Evolutionary conservation across 306 rosid genomes (phyloP).

Genomic region (Castanea crenata): DNA sequence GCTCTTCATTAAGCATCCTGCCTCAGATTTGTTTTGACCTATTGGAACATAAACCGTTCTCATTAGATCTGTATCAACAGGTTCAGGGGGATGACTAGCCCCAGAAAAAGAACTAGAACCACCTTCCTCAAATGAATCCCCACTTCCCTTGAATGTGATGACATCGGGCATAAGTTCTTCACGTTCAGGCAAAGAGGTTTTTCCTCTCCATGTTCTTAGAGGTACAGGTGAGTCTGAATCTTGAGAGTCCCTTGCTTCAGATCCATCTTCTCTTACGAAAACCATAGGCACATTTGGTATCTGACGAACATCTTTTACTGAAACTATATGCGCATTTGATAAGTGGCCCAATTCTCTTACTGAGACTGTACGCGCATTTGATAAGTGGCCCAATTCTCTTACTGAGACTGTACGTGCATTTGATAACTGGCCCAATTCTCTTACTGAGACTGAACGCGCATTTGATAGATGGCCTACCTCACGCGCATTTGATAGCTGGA

Average conservation of each 20-base stretch:
- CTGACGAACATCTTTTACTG: constrained; percentile 56
- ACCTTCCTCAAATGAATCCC: constrained; percentile 60
- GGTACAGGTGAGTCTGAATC: constrained; percentile 45
- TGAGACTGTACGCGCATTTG: constrained; percentile 39
- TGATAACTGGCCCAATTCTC: constrained; percentile 12
- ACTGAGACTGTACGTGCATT: constrained; percentile 41
- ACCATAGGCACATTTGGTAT: constrained; percentile 52
- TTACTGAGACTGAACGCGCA: constrained; percentile 30
- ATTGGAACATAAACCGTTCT: constrained; percentile 75
- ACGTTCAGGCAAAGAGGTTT: constrained; percentile 48
- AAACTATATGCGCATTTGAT: constrained; percentile 34
- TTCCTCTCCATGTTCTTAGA: constrained; percentile 52
- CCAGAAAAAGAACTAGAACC: constrained; percentile 80
- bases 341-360: constrained; percentile 6
- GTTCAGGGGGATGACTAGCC: constrained; percentile 98
- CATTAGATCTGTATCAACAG: constrained; percentile 90
- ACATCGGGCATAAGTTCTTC: constrained; percentile 52
- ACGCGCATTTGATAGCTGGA: constrained; percentile 27
- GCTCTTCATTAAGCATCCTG: constrained; percentile 77
- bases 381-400: constrained; percentile 38
- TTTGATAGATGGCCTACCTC: constrained; percentile 47
- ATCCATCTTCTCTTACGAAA: constrained; percentile 52
- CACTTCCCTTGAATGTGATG: constrained; percentile 51
- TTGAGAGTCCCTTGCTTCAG: constrained; percentile 36
- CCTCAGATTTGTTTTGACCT: constrained; percentile 66